Conservation (phyloP, 2,329 filamentous ascomycete species). For the Monosporascus sp. region DNA sequence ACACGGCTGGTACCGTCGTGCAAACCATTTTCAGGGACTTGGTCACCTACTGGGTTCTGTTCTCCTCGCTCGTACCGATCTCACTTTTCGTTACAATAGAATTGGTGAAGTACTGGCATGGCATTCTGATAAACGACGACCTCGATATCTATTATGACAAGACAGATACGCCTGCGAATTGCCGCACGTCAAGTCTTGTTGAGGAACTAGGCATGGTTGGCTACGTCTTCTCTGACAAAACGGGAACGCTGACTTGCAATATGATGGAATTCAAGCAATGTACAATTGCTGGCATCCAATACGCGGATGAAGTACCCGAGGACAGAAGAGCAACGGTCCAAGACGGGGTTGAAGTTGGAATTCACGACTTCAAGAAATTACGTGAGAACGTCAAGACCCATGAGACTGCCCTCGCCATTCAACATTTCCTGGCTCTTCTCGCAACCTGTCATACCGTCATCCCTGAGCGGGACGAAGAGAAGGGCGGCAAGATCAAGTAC, state of each 20-base stretch:
- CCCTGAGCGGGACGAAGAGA: conserved; percentile 77
- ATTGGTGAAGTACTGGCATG: conserved; percentile 96
- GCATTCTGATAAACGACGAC: conserved; percentile 95
- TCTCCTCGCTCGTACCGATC: conserved; percentile 93
- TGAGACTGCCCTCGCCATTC: conserved; percentile 44
- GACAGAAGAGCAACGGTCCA: conserved; percentile 76
- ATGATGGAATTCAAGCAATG: conserved; percentile 98
- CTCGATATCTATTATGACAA: conserved; percentile 97
- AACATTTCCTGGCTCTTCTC: conserved; percentile 83
- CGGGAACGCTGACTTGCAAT: conserved; percentile 94
- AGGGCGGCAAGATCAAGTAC: conserved; percentile 82
- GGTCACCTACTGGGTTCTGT: conserved; percentile 97
- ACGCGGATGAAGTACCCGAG: conserved; percentile 86
- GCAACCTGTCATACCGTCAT: conserved; percentile 96
- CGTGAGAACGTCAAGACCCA: conserved; percentile 61
- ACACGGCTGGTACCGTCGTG: conserved; percentile 49
- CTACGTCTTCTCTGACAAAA: conserved; percentile 98
- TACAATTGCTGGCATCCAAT: conserved; percentile 88
- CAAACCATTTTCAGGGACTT: conserved; percentile 88
- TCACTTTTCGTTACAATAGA: conserved; percentile 97
- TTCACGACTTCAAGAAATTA: conserved; percentile 78
- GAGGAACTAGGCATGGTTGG: conserved; percentile 98
- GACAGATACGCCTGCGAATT: conserved; percentile 91
- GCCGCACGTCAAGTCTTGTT: conserved; percentile 90
- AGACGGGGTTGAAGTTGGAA: conserved; percentile 70